These are phyloP conservation scores for Trametes elegans DNA, from an alignment of 768 basidiomycete species.

Conservation along the genomic window DNA sequence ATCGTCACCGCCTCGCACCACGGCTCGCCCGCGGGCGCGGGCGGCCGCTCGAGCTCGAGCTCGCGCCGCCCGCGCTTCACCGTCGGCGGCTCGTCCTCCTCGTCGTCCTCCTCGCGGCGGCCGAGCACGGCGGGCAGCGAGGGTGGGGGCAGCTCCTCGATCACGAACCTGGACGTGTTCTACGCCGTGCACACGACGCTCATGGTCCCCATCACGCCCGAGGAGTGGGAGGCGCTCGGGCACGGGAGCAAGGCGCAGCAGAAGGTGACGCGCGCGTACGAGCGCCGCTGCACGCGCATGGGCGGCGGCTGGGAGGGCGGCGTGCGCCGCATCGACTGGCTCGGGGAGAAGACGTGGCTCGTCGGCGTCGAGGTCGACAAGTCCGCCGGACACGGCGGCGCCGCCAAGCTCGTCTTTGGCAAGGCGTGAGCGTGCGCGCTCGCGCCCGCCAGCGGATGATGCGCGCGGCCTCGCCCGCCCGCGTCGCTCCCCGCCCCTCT, in stretches of 20 bases:
- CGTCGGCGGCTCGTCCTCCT: constrained; percentile 28
- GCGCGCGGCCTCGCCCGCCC: neutral
- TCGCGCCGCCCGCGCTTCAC: constrained; percentile 26
- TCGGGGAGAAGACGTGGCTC: constrained; percentile 57
- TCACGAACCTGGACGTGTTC: constrained; percentile 66
- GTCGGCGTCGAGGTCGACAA: constrained; percentile 62
- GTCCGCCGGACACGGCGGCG: constrained; percentile 34
- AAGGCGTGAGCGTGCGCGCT: constrained; percentile 32
- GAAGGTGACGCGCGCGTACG: constrained; percentile 58
- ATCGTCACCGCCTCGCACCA: constrained; percentile 38
- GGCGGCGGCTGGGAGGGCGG: constrained; percentile 69
- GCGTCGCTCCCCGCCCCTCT: neutral
- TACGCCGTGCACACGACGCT: constrained; percentile 59
- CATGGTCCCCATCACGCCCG: constrained; percentile 51
- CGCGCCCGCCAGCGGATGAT: neutral
- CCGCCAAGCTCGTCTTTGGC: constrained; percentile 50
- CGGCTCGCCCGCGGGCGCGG: neutral
- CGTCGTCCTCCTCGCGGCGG: constrained; percentile 23
- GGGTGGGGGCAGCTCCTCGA: constrained; percentile 16
- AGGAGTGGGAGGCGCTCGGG: constrained; percentile 64
- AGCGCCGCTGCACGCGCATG: constrained; percentile 55
- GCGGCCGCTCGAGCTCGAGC: neutral
- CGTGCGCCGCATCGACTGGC: constrained; percentile 66
- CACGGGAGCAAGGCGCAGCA: constrained; percentile 55
- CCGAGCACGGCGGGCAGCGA: constrained; percentile 19